A percentile compares a stretch with the other conserved stretches of the same genome.
phyloP scores from a whole-genome alignment of 768 basidiomycete genomes.

The Pilatotrama ljubarskyi region DNA sequence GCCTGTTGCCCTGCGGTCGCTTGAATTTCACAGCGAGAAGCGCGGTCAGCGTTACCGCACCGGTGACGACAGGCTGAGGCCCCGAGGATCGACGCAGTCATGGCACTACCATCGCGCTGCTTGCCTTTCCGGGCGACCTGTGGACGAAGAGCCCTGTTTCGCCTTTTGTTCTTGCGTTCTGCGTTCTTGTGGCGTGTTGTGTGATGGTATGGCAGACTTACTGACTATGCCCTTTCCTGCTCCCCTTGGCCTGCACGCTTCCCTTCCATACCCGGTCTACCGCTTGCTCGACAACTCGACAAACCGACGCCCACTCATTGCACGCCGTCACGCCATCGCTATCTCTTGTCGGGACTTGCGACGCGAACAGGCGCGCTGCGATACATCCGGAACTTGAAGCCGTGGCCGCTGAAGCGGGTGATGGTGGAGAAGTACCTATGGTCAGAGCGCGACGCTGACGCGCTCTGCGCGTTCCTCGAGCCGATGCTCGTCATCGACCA shows the following conservation, averaged over 20 bases:
- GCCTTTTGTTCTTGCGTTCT: neutral
- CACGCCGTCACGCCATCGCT: neutral
- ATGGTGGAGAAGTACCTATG: slow-evolving; percentile 90
- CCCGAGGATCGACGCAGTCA: neutral
- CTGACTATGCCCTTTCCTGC: slow-evolving; percentile 4
- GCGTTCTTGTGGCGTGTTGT: slow-evolving; percentile 10
- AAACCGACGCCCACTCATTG: neutral
- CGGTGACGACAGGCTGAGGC: neutral
- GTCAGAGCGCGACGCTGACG: slow-evolving; percentile 53
- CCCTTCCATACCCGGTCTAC: neutral
- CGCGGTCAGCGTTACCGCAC: neutral
- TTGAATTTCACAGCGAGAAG: neutral
- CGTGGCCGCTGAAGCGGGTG: slow-evolving; percentile 80
- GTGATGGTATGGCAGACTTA: neutral
- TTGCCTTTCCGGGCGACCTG: neutral
- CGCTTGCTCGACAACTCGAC: neutral
- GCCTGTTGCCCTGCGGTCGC: neutral
- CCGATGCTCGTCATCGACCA: slow-evolving; percentile 79
- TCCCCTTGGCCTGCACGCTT: neutral
- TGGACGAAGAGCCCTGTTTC: neutral
- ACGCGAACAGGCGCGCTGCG: slow-evolving; percentile 56
- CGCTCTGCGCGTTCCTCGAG: slow-evolving; percentile 65
- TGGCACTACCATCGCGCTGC: neutral
- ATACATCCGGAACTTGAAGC: slow-evolving; percentile 72
- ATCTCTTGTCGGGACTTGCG: neutral